Conservation (phyloP, 768 basidiomycete genomes). For the Boletus eberwhitei region DNA sequence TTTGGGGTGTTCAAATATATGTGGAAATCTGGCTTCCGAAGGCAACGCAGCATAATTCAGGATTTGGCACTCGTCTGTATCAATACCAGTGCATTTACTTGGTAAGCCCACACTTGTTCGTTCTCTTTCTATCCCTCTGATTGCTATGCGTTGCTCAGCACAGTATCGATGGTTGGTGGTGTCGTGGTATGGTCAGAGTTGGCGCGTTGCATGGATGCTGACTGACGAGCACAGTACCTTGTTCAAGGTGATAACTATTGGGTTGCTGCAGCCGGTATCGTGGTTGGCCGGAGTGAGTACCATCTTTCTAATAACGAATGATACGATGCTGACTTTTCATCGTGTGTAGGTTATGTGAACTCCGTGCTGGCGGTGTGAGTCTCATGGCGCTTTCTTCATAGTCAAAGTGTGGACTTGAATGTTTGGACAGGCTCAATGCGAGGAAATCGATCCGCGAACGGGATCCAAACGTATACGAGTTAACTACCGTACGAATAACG, state of each 20-base stretch:
- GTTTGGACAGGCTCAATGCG: conserved; percentile 7
- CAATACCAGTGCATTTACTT: conserved; percentile 11
- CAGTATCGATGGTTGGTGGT: background rate
- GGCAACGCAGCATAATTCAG: conserved; percentile 1
- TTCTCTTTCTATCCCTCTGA: background rate
- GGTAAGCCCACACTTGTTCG: background rate
- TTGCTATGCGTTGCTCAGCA: background rate
- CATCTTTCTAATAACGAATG: background rate
- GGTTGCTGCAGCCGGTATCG: background rate
- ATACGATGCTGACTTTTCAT: background rate
- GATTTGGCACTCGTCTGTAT: conserved; percentile 14
- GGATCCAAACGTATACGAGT: background rate
- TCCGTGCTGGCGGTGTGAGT: conserved; percentile 14
- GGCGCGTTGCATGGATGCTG: background rate
- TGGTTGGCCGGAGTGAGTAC: conserved; percentile 4
- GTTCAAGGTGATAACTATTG: background rate
- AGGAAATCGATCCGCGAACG: conserved; percentile 9
- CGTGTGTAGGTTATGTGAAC: conserved; percentile 9
- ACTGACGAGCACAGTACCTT: background rate
- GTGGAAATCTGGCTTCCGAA: conserved; percentile 18
- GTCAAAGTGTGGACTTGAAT: background rate
- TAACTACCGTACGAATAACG: background rate
- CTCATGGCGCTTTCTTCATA: background rate
- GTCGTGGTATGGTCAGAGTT: conserved; percentile 2
- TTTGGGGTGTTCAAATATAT: conserved; percentile 9